Conservation (phyloP, 495 filamentous ascomycete genomes). For the Clavariopsis aquatica region DNA sequence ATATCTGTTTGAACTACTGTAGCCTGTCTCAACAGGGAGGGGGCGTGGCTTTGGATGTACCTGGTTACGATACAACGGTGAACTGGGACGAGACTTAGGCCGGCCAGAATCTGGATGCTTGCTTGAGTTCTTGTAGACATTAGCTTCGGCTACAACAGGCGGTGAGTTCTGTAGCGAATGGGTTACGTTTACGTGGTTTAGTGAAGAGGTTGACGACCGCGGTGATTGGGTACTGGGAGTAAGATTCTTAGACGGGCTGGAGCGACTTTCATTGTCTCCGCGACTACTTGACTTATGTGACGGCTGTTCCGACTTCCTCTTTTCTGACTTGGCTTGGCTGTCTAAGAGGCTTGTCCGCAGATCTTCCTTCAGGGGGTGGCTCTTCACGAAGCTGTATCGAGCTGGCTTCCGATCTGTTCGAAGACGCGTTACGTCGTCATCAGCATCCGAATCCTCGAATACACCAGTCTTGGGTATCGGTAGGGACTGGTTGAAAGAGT, state of each 20-base stretch:
- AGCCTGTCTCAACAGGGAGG: background rate
- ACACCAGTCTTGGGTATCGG: conserved; percentile 18
- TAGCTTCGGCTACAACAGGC: conserved; percentile 12
- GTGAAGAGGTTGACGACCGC: conserved; percentile 25
- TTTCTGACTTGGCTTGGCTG: conserved; percentile 18
- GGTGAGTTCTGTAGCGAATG: conserved; percentile 4
- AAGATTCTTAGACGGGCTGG: conserved; percentile 32
- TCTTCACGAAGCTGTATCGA: conserved; percentile 38
- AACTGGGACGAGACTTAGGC: conserved; percentile 8
- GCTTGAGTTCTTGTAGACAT: conserved; percentile 13
- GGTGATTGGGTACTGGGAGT: conserved; percentile 31
- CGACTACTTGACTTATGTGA: background rate
- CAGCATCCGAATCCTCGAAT: conserved; percentile 33
- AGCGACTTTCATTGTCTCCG: conserved; percentile 1
- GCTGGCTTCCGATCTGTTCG: conserved; percentile 31
- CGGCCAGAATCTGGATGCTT: conserved; percentile 24
- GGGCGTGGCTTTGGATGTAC: conserved; percentile 1
- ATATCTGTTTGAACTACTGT: conserved; percentile 15
- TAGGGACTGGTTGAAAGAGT: conserved; percentile 26
- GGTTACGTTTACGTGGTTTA: conserved; percentile 12
- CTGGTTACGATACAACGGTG: background rate
- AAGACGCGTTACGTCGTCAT: conserved; percentile 24
- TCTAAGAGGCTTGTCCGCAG: conserved; percentile 26
- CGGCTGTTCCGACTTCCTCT: background rate
- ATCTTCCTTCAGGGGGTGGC: conserved; percentile 34